Evolutionary conservation across 805 yeast genomes (phyloP).

Genomic region (Ogataea methylovora): DNA sequence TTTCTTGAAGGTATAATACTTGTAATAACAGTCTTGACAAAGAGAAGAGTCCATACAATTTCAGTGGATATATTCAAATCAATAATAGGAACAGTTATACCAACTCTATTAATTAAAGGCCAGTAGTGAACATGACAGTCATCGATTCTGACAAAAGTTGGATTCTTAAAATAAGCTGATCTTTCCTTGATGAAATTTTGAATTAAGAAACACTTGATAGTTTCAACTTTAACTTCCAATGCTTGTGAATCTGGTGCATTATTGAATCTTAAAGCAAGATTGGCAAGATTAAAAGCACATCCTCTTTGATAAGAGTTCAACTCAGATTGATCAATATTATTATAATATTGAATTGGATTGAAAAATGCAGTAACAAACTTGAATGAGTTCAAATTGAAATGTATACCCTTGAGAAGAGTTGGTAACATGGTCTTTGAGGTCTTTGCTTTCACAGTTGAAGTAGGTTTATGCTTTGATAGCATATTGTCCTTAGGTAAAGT

Average conservation of each 20-base stretch:
- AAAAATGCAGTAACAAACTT: slow-evolving; percentile 18
- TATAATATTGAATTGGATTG: slow-evolving; percentile 23
- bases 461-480: no score
- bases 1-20: not conserved
- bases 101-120: slow-evolving; percentile 3
- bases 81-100: slow-evolving; percentile 16
- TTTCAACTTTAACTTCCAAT: not conserved
- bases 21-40: slow-evolving; percentile 9
- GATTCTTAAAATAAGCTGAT: no score
- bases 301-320: slow-evolving; percentile 23
- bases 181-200: no score
- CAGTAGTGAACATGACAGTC: no score
- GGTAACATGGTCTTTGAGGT: slow-evolving; percentile 6
- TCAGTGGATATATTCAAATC: slow-evolving; percentile 22
- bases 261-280: slow-evolving; percentile 6
- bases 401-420: slow-evolving; percentile 4
- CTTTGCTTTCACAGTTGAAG: not conserved
- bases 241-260: not conserved
- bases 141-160: no score
- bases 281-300: slow-evolving; percentile 5
- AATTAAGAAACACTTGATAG: not conserved
- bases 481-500: not conserved
- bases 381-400: slow-evolving; percentile 7
- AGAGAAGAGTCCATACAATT: slow-evolving; percentile 22
- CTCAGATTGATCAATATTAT: slow-evolving; percentile 20